These are phyloP conservation scores for Cyclotella distinguenda DNA, from an alignment of 108 stramenopile species.

Conservation along the genomic window DNA sequence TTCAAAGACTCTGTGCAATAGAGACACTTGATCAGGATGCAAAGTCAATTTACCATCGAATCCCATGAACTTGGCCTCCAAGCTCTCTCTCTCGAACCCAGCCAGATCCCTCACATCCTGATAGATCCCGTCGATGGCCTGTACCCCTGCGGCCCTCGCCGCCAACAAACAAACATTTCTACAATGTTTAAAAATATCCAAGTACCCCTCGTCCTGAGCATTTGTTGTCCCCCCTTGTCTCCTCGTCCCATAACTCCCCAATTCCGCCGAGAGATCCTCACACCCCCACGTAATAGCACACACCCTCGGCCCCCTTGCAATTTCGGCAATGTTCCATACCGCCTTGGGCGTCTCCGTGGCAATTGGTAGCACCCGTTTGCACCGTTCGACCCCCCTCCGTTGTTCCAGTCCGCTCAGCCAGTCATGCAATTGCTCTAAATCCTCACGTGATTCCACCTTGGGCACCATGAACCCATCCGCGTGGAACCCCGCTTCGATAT, in stretches of 20 bases:
- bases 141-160: constrained; percentile 41
- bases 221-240: neutral
- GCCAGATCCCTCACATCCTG: constrained; percentile 39
- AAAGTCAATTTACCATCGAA: constrained; percentile 47
- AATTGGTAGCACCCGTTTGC: constrained; percentile 32
- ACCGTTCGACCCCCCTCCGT: neutral
- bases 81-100: constrained; percentile 35
- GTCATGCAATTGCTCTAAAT: constrained; percentile 30
- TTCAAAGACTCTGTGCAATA: constrained; percentile 24
- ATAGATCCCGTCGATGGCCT: constrained; percentile 50
- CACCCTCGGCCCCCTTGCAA: constrained; percentile 39
- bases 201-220: too few species aligned
- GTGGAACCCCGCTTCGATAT: constrained; percentile 17
- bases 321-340: constrained; percentile 40
- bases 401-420: constrained; percentile 24
- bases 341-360: constrained; percentile 43
- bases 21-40: constrained; percentile 34
- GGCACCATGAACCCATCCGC: constrained; percentile 48
- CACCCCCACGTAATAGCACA: constrained; percentile 48
- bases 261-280: constrained; percentile 42
- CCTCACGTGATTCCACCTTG: constrained; percentile 43
- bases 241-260: constrained; percentile 32
- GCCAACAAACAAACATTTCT: constrained; percentile 43
- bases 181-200: constrained; percentile 40
- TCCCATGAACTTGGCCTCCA: constrained; percentile 35